Base-by-base conservation (phyloP, 805 yeast genomes). In the Ogataea parapolymorpha region DNA sequence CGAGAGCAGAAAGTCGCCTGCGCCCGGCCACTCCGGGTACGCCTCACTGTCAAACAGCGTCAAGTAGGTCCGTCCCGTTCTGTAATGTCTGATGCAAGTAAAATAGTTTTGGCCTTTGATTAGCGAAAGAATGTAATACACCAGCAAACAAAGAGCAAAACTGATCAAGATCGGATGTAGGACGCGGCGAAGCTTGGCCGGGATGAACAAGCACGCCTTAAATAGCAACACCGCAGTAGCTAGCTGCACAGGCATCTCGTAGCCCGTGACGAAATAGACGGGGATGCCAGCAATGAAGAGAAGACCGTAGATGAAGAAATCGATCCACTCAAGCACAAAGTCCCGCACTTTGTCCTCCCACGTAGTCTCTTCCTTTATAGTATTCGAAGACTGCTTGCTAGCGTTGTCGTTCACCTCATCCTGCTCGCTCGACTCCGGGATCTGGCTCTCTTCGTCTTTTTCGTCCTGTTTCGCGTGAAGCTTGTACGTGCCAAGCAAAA, bases 121-220 rank as follows among this genome's bases (percentile, higher is more conserved):
- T 43, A 77, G 51, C 4, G 80, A 72, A 12, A 82, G 74, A 8
- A 85, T 71, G 56, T 75, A 82, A 51, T 79, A 80, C 10, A 79
- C 68, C 20, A 85, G 66, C 53, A 83, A 68, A n/a, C 82, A 74
- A n/a, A 74, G 51, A 1, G 75, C 79, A 5, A 87, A 82, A 46
- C 81, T 76, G 23, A 82, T 67, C 36, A 85, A 63, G 25, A 85
- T 83, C 0, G 95, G 95, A 55, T 85, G 93, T 12, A 84, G 68
- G 36, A 67, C 73, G 56, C 63, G 71, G 55, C 70, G 72, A 63
- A 53, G 74, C 44, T 53, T 67, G 17, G 65, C 76, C 52, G 79
- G 81, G 27, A 69, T 49, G 10, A 61, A 44, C 49, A 65, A 71
- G 15, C 75, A 66, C 16, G 71, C 61, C 44, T 74, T 70, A 58